Conservation (phyloP, 768 basidiomycete species). For the Dictyophora rubrovolvata region DNA sequence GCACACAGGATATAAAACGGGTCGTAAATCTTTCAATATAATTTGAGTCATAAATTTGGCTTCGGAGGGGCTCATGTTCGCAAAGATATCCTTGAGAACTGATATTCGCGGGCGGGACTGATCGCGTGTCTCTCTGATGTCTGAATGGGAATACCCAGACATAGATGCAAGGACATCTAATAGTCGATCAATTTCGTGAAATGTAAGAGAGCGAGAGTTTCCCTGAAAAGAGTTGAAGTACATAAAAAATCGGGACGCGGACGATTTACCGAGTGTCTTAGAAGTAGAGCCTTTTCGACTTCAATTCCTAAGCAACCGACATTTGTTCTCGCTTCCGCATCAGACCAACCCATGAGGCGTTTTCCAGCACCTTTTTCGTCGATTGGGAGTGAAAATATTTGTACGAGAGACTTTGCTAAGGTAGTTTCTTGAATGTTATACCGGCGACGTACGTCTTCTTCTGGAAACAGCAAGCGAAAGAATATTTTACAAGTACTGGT, state of each 20-base stretch:
- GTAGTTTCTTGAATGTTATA: slow-evolving; percentile 64
- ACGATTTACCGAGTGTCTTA: slow-evolving; percentile 28
- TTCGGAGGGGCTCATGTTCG: slow-evolving; percentile 48
- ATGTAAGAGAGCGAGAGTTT: slow-evolving; percentile 21
- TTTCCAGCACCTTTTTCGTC: slow-evolving; percentile 13
- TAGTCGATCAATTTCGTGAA: slow-evolving; percentile 49
- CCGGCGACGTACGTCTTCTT: slow-evolving; percentile 60
- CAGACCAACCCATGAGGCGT: slow-evolving; percentile 9
- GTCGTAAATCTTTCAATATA: slow-evolving; percentile 78
- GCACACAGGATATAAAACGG: slow-evolving; percentile 62
- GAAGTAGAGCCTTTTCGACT: slow-evolving; percentile 36
- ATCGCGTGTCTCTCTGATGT: slow-evolving; percentile 7
- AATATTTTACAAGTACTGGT: slow-evolving; percentile 45
- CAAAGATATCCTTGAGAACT: slow-evolving; percentile 51
- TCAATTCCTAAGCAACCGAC: slow-evolving; percentile 67
- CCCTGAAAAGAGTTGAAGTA: slow-evolving; percentile 6
- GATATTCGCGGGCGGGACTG: slow-evolving; percentile 16
- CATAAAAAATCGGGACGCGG: background rate
- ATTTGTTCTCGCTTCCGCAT: slow-evolving; percentile 15
- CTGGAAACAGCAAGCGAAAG: slow-evolving; percentile 76
- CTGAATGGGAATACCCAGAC: slow-evolving; percentile 43
- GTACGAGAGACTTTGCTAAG: slow-evolving; percentile 40
- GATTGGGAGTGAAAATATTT: slow-evolving; percentile 31
- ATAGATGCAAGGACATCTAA: slow-evolving; percentile 66
- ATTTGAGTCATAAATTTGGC: slow-evolving; percentile 72